These are phyloP conservation scores for Lodderomyces elongisporus DNA, from an alignment of 1,139 yeast genomes.

Conservation along the genomic window DNA sequence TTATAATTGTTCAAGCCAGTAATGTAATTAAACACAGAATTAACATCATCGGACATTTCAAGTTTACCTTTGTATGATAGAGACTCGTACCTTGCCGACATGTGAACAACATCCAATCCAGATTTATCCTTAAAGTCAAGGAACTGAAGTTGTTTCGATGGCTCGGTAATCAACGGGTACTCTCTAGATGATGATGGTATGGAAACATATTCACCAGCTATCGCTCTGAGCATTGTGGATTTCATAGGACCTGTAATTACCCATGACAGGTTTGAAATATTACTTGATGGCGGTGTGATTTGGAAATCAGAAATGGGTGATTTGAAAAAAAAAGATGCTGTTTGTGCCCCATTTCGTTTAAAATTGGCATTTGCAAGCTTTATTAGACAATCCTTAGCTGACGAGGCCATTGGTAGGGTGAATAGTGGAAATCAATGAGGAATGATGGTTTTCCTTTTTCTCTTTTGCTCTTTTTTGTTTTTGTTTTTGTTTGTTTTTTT, in stretches of 20 bases:
- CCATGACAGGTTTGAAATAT: conserved; percentile 15
- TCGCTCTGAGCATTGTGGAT: conserved; percentile 27
- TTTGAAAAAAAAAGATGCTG: conserved; percentile 12
- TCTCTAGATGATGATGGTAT: conserved; percentile 50
- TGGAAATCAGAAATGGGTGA: conserved; percentile 25
- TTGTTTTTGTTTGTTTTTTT: no score
- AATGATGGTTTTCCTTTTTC: no score
- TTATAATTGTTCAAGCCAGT: conserved; percentile 48
- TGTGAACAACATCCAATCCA: conserved; percentile 62
- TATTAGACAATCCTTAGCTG: conserved; percentile 6
- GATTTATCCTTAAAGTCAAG: conserved; percentile 58
- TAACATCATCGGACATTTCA: conserved; percentile 66
- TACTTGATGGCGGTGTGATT: conserved; percentile 12
- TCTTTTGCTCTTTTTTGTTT: no score
- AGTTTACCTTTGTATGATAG: conserved; percentile 52
- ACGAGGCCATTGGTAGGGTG: background rate
- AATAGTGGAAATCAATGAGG: no score
- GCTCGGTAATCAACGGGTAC: conserved; percentile 47
- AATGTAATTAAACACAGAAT: conserved; percentile 60
- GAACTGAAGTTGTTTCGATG: conserved; percentile 22
- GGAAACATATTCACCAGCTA: conserved; percentile 40
- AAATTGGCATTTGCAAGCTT: conserved; percentile 12
- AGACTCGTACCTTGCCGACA: conserved; percentile 85
- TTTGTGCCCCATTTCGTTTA: conserved; percentile 10
- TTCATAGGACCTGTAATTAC: conserved; percentile 34